Evolutionary conservation across 1,284 basidiomycete genomes (phyloP), one percentile per base, ranked within the genome.

Genomic region (Xerocomus minutiporus): DNA sequence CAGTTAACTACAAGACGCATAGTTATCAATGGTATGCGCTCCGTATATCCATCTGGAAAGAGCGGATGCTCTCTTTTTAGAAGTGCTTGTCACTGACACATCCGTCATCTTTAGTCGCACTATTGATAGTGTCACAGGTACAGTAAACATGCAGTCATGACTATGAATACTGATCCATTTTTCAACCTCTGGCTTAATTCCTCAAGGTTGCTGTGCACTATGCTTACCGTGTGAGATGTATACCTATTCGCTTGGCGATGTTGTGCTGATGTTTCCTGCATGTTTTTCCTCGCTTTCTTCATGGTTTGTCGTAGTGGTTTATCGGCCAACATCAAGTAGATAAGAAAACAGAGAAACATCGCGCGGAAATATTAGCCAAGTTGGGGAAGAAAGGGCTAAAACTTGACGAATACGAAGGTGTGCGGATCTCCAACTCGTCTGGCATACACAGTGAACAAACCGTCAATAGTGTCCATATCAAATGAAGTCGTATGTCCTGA

Each of bases 401-500:
- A 61, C 73, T 93, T 51, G 82, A 84, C 59, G 90, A 93, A 66
- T 87, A 93, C 62, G 91, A 93, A 75, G 73, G 89, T 89, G 66
- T 59, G 86, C 70, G 29, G 7, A 7, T 31, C 39, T 8, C n/a
- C 13, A 9, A 41, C 6, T 5, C 9, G 3, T 42, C 48, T 26
- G 8, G 13, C 28, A 29, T 34, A 11, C 15, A 45, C 42, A 12
- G 44, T 53, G 23, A 52, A 55, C 12, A 15, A 23, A 3, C 36
- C 46, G 28, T 35, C 39, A 5, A 8, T 60, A 91, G 90, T 81
- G 56, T 81, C 83, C 48, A 89, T 93, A 54, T 88, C 91, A 7
- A 86, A 86, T 45, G 91, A 93, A 62, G 79, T 93, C 23, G 89
- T 93, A 52, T 87, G 91, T 59, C 89, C 91, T 2, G 89, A 91